Conservation (phyloP, 371 early-diverging fungal species). For the Actinomucor elegans region DNA sequence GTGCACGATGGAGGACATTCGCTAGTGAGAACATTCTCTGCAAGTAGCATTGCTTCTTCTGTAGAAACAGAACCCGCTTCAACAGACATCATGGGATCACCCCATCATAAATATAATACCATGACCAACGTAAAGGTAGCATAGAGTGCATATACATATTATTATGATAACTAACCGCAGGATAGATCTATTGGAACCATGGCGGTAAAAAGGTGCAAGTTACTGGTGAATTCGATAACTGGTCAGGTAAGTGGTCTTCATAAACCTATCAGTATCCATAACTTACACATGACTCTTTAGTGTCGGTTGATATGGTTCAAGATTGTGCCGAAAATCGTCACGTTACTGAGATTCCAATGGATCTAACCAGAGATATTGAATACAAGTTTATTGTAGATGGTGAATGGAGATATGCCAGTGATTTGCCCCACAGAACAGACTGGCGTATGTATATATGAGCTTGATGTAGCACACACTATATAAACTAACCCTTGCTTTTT, state of each 20-base stretch:
- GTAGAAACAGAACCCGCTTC: constrained; percentile 6
- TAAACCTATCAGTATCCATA: background rate
- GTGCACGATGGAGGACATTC: too few species aligned
- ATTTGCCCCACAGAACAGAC: constrained; percentile 28
- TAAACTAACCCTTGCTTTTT: too few species aligned
- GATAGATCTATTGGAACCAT: constrained; percentile 51
- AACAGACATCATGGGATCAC: constrained; percentile 5
- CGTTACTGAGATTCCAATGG: constrained; percentile 28
- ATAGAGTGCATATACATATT: background rate
- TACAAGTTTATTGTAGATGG: constrained; percentile 55
- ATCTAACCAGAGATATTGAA: constrained; percentile 19
- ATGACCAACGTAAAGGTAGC: background rate
- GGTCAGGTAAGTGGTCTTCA: constrained; percentile 51
- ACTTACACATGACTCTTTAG: constrained; percentile 2
- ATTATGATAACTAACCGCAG: background rate
- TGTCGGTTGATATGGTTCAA: constrained; percentile 17
- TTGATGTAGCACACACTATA: too few species aligned
- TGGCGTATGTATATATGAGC: constrained; percentile 19
- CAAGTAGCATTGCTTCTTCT: constrained; percentile 9
- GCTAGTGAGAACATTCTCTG: background rate
- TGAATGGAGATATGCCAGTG: constrained; percentile 43
- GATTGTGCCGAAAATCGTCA: constrained; percentile 23
- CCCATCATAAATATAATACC: background rate
- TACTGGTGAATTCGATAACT: constrained; percentile 56
- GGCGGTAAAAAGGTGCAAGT: constrained; percentile 50